phyloP scores from a whole-genome alignment of 2,329 filamentous ascomycete species.

The Neonectria ditissima region DNA sequence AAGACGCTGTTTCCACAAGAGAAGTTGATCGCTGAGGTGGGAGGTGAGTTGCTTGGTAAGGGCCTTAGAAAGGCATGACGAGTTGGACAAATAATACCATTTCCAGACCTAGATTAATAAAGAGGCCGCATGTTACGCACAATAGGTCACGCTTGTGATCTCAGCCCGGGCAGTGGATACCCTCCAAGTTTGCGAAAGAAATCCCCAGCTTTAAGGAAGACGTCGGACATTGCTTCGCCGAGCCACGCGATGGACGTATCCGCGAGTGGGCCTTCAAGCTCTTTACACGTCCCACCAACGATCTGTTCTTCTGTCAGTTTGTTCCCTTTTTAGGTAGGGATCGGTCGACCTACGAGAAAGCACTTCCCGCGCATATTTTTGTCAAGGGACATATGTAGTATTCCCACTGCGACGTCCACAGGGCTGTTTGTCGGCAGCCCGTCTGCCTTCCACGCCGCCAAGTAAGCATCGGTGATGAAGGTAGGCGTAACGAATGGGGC shows the following conservation, averaged over 20 bases:
- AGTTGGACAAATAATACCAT: background rate
- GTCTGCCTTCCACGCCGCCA: slow-evolving; percentile 19
- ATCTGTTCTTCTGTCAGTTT: slow-evolving; percentile 3
- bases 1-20: slow-evolving; percentile 67
- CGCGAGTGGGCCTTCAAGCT: slow-evolving; percentile 14
- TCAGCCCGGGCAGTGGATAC: slow-evolving; percentile 16
- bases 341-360: slow-evolving; percentile 9
- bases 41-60: slow-evolving; percentile 62
- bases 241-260: slow-evolving; percentile 8
- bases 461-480: slow-evolving; percentile 16
- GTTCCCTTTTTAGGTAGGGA: no score
- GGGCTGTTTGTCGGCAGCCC: slow-evolving; percentile 21
- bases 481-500: slow-evolving; percentile 35
- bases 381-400: slow-evolving; percentile 25
- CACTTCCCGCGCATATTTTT: slow-evolving; percentile 19
- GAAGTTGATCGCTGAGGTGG: slow-evolving; percentile 68
- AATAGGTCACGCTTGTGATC: background rate
- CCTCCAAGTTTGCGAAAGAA: slow-evolving; percentile 24
- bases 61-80: slow-evolving; percentile 56
- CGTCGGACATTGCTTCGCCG: slow-evolving; percentile 11
- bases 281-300: slow-evolving; percentile 15
- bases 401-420: slow-evolving; percentile 12
- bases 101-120: background rate
- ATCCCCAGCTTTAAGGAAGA: slow-evolving; percentile 13
- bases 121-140: background rate